Percentiles rank a stretch among this genome's conserved stretches.
phyloP scores from a whole-genome alignment of 441 rosid species.

The Melastoma candidum region DNA sequence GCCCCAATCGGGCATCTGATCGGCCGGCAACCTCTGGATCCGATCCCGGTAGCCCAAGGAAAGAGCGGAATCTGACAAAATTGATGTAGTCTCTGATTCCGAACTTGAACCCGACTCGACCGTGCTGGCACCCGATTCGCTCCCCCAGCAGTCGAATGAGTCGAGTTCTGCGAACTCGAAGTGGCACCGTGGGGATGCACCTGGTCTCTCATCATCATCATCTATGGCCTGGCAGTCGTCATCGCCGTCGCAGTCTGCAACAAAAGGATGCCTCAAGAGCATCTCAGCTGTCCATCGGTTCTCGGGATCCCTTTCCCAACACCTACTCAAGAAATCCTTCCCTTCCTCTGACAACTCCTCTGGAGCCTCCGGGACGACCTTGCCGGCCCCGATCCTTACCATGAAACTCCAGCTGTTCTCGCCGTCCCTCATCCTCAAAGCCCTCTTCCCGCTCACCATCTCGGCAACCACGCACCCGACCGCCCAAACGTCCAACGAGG shows the following conservation, averaged over 20 bases:
- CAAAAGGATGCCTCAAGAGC: constrained; percentile 24
- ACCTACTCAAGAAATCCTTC: constrained; percentile 22
- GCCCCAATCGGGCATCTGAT: too few relatives aligned
- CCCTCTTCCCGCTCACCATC: constrained; percentile 25
- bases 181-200: too few relatives aligned
- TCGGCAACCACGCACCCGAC: constrained; percentile 26
- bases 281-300: constrained; percentile 21
- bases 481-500: constrained; percentile 28
- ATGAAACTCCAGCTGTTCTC: constrained; percentile 3
- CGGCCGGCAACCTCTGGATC: too few relatives aligned
- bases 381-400: constrained; percentile 10
- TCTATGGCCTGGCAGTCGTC: too few relatives aligned
- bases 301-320: constrained; percentile 19
- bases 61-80: too few relatives aligned
- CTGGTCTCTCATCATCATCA: too few relatives aligned
- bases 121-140: too few relatives aligned
- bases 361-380: constrained; percentile 21
- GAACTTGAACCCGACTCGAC: too few relatives aligned
- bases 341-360: constrained; percentile 19
- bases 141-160: too few relatives aligned
- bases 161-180: too few relatives aligned
- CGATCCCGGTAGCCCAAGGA: too few relatives aligned
- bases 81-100: too few relatives aligned
- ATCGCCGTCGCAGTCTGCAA: background rate
- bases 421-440: constrained; percentile 13